These are phyloP conservation scores for Suillus subluteus DNA, from an alignment of 768 basidiomycete genomes.

Conservation along the genomic window DNA sequence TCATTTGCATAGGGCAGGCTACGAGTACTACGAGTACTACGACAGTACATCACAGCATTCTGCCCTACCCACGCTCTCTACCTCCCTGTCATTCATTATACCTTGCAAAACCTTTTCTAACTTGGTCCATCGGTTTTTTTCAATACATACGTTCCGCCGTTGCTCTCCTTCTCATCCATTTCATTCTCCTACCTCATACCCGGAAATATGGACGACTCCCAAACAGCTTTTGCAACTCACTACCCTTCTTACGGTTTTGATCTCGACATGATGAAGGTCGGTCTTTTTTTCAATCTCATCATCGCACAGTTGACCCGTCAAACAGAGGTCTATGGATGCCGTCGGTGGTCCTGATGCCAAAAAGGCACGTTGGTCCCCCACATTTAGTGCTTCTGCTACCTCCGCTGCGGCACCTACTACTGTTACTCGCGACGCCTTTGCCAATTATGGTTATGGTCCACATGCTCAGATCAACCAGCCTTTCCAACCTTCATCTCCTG, in stretches of 20 bases:
- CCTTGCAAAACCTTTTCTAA: constrained; percentile 52
- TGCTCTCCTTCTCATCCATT: constrained; percentile 52
- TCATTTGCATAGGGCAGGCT: constrained; percentile 10
- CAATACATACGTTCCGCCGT: constrained; percentile 48
- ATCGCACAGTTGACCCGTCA: constrained; percentile 9
- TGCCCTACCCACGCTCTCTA: constrained; percentile 47
- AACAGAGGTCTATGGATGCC: constrained; percentile 84
- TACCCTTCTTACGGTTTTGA: constrained; percentile 78
- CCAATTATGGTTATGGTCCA: constrained; percentile 87
- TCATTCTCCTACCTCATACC: constrained; percentile 26
- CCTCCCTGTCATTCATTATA: constrained; percentile 37
- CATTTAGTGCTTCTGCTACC: constrained; percentile 42
- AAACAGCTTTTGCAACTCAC: constrained; percentile 68
- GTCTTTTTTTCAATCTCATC: constrained; percentile 20
- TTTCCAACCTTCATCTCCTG: constrained; percentile 49
- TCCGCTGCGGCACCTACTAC: constrained; percentile 39
- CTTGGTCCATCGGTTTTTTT: constrained; percentile 51
- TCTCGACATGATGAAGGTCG: constrained; percentile 92
- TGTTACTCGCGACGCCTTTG: constrained; percentile 69
- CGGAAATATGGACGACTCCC: constrained; percentile 71
- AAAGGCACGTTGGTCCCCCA: constrained; percentile 90
- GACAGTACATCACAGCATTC: constrained; percentile 7
- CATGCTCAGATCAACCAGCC: constrained; percentile 66
- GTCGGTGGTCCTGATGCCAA: constrained; percentile 83
- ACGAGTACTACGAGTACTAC: constrained; percentile 10